Evolutionary conservation across 2,329 filamentous ascomycete genomes (phyloP).

Genomic region (Cladosporium sp.): DNA sequence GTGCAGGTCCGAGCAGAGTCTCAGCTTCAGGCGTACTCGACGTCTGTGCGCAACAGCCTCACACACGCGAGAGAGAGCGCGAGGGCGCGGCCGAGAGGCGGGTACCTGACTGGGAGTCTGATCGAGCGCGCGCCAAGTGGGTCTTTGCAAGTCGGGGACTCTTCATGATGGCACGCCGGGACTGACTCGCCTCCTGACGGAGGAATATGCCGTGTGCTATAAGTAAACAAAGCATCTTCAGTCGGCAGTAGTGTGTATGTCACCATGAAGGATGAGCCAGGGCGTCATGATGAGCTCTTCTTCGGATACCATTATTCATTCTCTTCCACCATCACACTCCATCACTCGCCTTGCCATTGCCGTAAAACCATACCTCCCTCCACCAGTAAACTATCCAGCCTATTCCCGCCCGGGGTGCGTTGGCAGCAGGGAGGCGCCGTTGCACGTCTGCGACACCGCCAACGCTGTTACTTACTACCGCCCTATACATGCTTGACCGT

Average conservation of each 20-base stretch:
- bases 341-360: neutral
- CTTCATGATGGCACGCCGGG: slow-evolving; percentile 3
- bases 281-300: neutral
- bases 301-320: neutral
- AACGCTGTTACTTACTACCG: slow-evolving; percentile 16
- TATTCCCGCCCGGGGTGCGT: neutral
- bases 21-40: slow-evolving; percentile 7
- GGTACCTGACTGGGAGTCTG: neutral
- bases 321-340: neutral
- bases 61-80: neutral
- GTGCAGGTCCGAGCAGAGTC: slow-evolving; percentile 7
- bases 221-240: slow-evolving; percentile 7
- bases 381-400: neutral
- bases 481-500: slow-evolving; percentile 13
- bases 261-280: neutral
- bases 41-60: slow-evolving; percentile 1
- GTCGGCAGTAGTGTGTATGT: slow-evolving; percentile 4
- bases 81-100: neutral
- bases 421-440: slow-evolving; percentile 5
- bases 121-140: neutral
- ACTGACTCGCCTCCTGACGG: slow-evolving; percentile 12
- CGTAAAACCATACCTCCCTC: neutral
- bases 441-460: slow-evolving; percentile 14
- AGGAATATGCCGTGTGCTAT: slow-evolving; percentile 10
- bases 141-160: neutral